Base-by-base conservation (phyloP, 2,329 filamentous ascomycete species). In the Fusarium sp. region DNA sequence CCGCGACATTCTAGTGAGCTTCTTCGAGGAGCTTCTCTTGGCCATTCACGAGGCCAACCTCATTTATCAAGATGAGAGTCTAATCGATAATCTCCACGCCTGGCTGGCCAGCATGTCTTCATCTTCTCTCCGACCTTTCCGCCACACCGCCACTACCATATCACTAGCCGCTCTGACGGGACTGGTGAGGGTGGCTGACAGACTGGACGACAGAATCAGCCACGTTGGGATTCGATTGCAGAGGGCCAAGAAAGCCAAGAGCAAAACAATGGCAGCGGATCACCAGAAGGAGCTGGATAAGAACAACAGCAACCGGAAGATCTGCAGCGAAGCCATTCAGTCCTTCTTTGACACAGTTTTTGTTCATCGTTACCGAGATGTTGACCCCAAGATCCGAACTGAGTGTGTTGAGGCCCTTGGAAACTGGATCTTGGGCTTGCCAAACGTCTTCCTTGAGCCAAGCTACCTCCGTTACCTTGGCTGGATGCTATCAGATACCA, bases 51-150 rank as follows among this genome's bases (percentile, higher is more conserved):
- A 93, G 72, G 91, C 91, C n/a, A 91, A 91, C 23, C 81, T 92
- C 18, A 82, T 99, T 55, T 97, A 97, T 81, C 89, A 87, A 46
- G 91, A 96, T 67, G 81, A 84, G 34, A 86, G 90, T 29, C 83
- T 99, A 55, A 89, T 97, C 75, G 93, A 97, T 77, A 97, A 97
- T 76, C 87, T 98, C 51, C 89, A 93, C 72, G 86, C 92, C 62
- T 99, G 96, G 96, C 85, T 97, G 65, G 90, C 90, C 38, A 91
- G 92, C 64, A 93, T 99, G 91, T 96, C 95, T 3, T 96, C 93
- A 4, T 94, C 93, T 0, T 86, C 89, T 4, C 90, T 95, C 67
- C 89, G 96, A 60, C 93, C 96, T 2, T 97, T 99, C 80, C 88
- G 96, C 69, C 96, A 99, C 79, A 99, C 96, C 0, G 92, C 94